Percentiles rank a stretch among this genome's conserved stretches.
Conservation (phyloP, 2,329 filamentous ascomycete species). For the Fusarium sp. region DNA sequence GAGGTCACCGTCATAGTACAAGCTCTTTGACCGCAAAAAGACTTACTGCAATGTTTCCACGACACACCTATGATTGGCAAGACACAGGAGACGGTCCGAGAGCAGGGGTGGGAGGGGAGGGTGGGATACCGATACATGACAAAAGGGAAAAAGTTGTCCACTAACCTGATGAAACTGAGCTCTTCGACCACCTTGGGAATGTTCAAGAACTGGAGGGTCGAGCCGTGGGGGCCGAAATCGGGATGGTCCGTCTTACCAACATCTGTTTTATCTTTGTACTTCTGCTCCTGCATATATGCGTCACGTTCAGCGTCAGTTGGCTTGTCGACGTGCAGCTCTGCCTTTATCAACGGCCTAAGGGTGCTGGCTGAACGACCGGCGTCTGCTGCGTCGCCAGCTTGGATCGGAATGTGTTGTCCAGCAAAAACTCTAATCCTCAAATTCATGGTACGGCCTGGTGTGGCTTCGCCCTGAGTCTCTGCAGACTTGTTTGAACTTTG, state of each 20-base stretch:
- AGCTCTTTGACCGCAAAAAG: not conserved
- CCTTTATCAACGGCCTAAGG: constrained; percentile 78
- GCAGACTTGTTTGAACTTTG: constrained; percentile 58
- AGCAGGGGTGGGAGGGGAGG: not conserved
- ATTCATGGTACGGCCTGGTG: constrained; percentile 65
- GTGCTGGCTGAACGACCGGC: constrained; percentile 45
- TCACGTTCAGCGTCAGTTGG: constrained; percentile 48
- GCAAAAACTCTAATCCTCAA: constrained; percentile 78
- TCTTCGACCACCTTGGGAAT: constrained; percentile 71
- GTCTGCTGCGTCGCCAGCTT: constrained; percentile 44
- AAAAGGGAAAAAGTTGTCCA: constrained; percentile 5
- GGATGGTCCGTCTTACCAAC: constrained; percentile 68
- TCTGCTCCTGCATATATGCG: constrained; percentile 55
- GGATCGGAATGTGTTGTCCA: constrained; percentile 71
- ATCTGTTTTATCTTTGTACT: constrained; percentile 69
- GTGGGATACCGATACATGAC: not conserved
- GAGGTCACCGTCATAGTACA: constrained; percentile 2
- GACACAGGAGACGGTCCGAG: not conserved
- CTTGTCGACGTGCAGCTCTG: constrained; percentile 82
- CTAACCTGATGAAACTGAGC: constrained; percentile 78
- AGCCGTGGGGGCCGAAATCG: constrained; percentile 64
- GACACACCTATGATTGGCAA: not conserved
- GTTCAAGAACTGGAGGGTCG: constrained; percentile 66
- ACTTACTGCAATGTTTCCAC: constrained; percentile 7
- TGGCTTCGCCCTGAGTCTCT: constrained; percentile 55